Evolutionary conservation across 345 rosid genomes (phyloP).

Genomic region (Citrus reticulata): DNA sequence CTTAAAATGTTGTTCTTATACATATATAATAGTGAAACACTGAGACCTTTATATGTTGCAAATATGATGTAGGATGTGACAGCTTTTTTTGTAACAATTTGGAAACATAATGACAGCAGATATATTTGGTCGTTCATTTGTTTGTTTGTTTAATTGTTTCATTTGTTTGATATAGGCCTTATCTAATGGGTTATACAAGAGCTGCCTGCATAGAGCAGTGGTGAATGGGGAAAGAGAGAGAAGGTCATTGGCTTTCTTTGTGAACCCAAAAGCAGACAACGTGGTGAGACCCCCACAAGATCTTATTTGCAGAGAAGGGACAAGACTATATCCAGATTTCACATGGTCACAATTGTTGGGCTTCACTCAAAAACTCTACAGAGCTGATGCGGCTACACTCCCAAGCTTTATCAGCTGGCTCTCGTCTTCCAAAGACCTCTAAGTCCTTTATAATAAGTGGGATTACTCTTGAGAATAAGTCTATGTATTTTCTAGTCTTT

Average conservation of each 20-base stretch:
- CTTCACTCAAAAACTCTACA: constrained; percentile 52
- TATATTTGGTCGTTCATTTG: no score
- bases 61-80: no score
- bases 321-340: constrained; percentile 66
- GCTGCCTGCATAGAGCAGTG: constrained; percentile 69
- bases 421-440: constrained; percentile 13
- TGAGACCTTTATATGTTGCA: no score
- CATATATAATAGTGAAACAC: no score
- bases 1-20: no score
- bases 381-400: constrained; percentile 46
- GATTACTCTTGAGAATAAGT: no score
- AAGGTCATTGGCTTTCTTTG: constrained; percentile 54
- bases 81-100: no score
- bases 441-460: background rate
- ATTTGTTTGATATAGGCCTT: constrained; percentile 37
- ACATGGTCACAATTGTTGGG: constrained; percentile 67
- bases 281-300: constrained; percentile 65
- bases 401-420: constrained; percentile 43
- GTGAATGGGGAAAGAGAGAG: constrained; percentile 53
- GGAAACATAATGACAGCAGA: no score
- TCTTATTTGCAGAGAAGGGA: constrained; percentile 30
- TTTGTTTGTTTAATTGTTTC: background rate
- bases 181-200: constrained; percentile 60
- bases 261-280: constrained; percentile 57
- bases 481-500: no score